Evolutionary conservation across 1,284 basidiomycete genomes (phyloP).

Genomic region (Boletus semigastroideus): DNA sequence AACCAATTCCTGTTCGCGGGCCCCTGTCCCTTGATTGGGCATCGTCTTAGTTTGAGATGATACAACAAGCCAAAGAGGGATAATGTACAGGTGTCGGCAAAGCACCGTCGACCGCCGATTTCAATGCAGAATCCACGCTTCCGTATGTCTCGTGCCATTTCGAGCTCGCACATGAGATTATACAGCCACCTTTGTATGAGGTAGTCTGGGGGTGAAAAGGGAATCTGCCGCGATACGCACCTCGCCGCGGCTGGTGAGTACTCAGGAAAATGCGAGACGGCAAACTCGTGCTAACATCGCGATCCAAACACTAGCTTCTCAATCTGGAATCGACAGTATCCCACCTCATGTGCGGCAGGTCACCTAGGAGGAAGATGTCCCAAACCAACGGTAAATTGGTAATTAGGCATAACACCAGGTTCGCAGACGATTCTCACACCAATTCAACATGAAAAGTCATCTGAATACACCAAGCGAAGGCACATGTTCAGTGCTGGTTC

Average conservation of each 20-base stretch:
- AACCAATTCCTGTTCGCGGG: neutral
- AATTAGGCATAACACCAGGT: conserved; percentile 10
- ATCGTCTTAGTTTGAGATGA: neutral
- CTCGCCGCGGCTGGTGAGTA: neutral
- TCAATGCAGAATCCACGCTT: conserved; percentile 1
- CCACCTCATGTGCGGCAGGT: conserved; percentile 7
- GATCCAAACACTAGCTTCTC: conserved; percentile 1
- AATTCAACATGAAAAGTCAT: conserved; percentile 7
- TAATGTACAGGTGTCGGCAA: neutral
- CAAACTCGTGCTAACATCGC: conserved; percentile 2
- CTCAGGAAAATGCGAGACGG: neutral
- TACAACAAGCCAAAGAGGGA: neutral
- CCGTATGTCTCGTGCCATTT: neutral
- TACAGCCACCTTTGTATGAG: neutral
- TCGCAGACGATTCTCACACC: conserved; percentile 5
- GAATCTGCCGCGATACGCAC: neutral
- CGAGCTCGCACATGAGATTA: neutral
- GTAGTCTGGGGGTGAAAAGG: neutral
- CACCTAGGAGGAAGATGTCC: conserved; percentile 4
- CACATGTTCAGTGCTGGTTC: conserved; percentile 21
- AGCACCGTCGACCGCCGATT: conserved; percentile 3
- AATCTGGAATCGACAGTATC: conserved; percentile 3
- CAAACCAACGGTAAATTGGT: conserved; percentile 11
- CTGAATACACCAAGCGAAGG: conserved; percentile 11
- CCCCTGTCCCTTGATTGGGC: conserved; percentile 1